A percentile compares a stretch with the other conserved stretches of the same genome.
phyloP scores from a whole-genome alignment of 257 asterid genomes.

The Solanum chiquidenum region DNA sequence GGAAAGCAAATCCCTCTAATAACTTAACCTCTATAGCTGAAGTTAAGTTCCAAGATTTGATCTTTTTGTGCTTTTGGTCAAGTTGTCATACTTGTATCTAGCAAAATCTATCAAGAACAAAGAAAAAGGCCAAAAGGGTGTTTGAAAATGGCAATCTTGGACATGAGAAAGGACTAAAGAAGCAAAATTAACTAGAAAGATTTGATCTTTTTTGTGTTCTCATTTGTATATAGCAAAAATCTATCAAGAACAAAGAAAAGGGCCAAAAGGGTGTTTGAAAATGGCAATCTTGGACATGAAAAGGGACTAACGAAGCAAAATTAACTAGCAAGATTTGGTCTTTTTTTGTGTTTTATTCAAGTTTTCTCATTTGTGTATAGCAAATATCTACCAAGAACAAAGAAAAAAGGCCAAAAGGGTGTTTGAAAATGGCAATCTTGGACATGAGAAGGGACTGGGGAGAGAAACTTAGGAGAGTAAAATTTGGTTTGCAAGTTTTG shows the following conservation, averaged over 20 bases:
- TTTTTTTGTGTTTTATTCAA: not conserved
- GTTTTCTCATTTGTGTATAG: not conserved
- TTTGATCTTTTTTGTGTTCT: not conserved
- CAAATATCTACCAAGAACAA: not conserved
- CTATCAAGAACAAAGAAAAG: not conserved
- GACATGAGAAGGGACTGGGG: not conserved
- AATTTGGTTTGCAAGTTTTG: not conserved
- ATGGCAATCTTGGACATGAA: not conserved
- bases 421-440: not conserved
- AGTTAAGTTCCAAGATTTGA: not conserved
- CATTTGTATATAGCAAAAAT: not conserved
- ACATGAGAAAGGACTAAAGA: not conserved
- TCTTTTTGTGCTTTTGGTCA: not conserved
- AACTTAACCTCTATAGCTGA: not conserved
- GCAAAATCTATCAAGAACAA: not conserved
- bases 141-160: not conserved
- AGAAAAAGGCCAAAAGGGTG: not conserved
- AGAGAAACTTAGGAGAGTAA: not conserved
- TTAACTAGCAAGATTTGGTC: not conserved
- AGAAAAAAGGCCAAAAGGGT: not conserved
- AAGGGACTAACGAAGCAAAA: not conserved
- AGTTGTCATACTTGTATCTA: not conserved
- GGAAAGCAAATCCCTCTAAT: not conserved
- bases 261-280: not conserved
- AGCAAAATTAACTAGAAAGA: not conserved